Conservation (phyloP, 2,329 filamentous ascomycete species). For the Colletotrichum graminicola region DNA sequence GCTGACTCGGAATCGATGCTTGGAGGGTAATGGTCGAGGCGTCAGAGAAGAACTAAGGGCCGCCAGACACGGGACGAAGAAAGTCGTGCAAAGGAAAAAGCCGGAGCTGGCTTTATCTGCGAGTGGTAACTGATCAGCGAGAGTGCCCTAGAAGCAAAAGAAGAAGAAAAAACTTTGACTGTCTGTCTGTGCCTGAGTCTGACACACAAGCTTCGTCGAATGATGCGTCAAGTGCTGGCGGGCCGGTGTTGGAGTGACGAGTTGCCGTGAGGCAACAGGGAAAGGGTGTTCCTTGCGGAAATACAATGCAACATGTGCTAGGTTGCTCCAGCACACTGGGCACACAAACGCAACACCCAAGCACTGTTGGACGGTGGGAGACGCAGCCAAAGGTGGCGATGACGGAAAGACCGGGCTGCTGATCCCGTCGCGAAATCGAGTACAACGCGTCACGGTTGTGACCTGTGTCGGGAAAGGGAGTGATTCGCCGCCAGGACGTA, state of each 20-base stretch:
- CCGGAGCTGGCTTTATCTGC: constrained; percentile 7
- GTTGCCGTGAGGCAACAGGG: constrained; percentile 7
- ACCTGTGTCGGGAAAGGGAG: neutral
- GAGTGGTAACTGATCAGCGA: constrained; percentile 26
- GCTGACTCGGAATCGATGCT: constrained; percentile 32
- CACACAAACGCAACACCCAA: neutral
- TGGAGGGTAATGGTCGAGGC: constrained; percentile 16
- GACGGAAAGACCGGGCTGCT: neutral
- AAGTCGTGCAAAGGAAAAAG: constrained; percentile 27
- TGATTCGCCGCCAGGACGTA: neutral
- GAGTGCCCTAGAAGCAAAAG: constrained; percentile 1
- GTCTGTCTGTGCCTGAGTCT: constrained; percentile 42
- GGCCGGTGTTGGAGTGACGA: constrained; percentile 26
- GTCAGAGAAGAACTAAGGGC: constrained; percentile 18
- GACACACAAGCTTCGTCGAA: constrained; percentile 41
- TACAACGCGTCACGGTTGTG: neutral
- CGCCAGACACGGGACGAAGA: constrained; percentile 37
- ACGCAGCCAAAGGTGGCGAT: neutral
- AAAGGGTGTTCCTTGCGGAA: constrained; percentile 27
- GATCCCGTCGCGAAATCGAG: neutral
- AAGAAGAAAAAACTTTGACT: constrained; percentile 35
- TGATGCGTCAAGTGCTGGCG: constrained; percentile 39
- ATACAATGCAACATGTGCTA: constrained; percentile 25
- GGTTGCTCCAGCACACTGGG: constrained; percentile 12
- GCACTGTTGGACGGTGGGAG: neutral